These are phyloP conservation scores for Saccharomyces hybrid DNA, from an alignment of 1,139 yeast species.

Conservation along the genomic window DNA sequence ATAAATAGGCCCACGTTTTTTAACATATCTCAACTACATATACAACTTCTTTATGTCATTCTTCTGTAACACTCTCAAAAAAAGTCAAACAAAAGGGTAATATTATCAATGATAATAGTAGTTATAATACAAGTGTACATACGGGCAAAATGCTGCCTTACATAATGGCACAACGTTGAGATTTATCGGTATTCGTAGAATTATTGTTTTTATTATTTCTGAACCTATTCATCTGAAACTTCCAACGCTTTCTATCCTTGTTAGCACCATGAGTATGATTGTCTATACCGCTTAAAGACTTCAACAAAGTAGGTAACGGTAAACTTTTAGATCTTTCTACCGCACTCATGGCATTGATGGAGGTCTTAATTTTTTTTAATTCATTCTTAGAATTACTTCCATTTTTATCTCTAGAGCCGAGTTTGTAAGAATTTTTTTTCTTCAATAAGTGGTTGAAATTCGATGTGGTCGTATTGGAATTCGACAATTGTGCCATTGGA, in stretches of 20 bases:
- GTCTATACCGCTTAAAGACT: conserved; percentile 14
- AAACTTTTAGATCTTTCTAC: conserved; percentile 27
- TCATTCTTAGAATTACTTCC: conserved; percentile 10
- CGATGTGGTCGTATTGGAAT: background rate
- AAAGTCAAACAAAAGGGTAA: background rate
- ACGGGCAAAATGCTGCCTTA: conserved; percentile 2
- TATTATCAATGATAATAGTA: background rate
- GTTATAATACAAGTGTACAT: conserved; percentile 6
- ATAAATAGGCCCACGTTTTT: too few species aligned
- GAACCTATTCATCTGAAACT: conserved; percentile 14
- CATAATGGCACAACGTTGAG: conserved; percentile 11
- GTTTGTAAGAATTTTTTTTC: conserved; percentile 2
- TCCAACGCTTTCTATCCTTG: conserved; percentile 16
- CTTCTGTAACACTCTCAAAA: background rate
- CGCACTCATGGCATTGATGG: conserved; percentile 13
- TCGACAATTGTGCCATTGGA: conserved; percentile 1
- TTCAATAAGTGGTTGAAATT: background rate
- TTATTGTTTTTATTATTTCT: conserved; percentile 10
- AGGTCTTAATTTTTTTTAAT: conserved; percentile 12
- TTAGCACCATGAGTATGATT: conserved; percentile 1
- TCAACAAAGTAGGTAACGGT: conserved; percentile 18
- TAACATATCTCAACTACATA: background rate
- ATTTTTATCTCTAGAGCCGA: conserved; percentile 1
- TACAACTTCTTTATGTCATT: background rate
- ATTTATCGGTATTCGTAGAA: conserved; percentile 5